These are phyloP conservation scores for Saturnispora dispora DNA, from an alignment of 805 yeast genomes.

Conservation along the genomic window DNA sequence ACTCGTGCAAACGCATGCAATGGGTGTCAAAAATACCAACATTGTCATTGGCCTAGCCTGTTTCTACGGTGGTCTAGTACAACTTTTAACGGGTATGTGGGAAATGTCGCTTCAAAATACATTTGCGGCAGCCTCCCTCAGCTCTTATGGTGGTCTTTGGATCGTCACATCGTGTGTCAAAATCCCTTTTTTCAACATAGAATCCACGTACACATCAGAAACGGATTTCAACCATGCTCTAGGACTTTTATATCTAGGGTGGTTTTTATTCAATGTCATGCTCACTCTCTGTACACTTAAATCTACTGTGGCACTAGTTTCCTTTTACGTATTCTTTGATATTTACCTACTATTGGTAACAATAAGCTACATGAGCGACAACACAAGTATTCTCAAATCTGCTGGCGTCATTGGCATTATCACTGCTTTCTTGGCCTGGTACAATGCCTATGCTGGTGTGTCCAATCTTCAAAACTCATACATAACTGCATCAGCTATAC, in stretches of 20 bases:
- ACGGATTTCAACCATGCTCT: slow-evolving; percentile 39
- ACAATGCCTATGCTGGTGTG: slow-evolving; percentile 62
- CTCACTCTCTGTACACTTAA: slow-evolving; percentile 49
- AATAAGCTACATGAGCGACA: slow-evolving; percentile 42
- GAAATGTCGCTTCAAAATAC: slow-evolving; percentile 67
- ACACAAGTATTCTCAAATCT: slow-evolving; percentile 32
- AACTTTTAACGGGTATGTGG: slow-evolving; percentile 64
- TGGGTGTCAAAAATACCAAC: slow-evolving; percentile 54
- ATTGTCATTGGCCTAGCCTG: slow-evolving; percentile 57
- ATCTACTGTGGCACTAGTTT: slow-evolving; percentile 43
- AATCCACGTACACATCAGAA: slow-evolving; percentile 37
- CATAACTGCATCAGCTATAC: slow-evolving; percentile 29
- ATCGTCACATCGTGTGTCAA: slow-evolving; percentile 57
- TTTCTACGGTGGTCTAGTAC: slow-evolving; percentile 68
- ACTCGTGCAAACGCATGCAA: slow-evolving; percentile 52
- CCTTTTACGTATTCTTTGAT: slow-evolving; percentile 43
- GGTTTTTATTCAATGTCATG: slow-evolving; percentile 56
- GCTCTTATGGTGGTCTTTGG: slow-evolving; percentile 70
- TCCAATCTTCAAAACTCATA: slow-evolving; percentile 59
- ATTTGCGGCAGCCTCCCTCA: slow-evolving; percentile 58
- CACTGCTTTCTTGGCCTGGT: slow-evolving; percentile 56
- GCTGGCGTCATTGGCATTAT: slow-evolving; percentile 59
- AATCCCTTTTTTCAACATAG: slow-evolving; percentile 49
- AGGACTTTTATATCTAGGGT: slow-evolving; percentile 52
- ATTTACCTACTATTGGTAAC: slow-evolving; percentile 45